Conservation (phyloP, 163 green algal genomes). For the Chlamydomonas reinhardtii region DNA sequence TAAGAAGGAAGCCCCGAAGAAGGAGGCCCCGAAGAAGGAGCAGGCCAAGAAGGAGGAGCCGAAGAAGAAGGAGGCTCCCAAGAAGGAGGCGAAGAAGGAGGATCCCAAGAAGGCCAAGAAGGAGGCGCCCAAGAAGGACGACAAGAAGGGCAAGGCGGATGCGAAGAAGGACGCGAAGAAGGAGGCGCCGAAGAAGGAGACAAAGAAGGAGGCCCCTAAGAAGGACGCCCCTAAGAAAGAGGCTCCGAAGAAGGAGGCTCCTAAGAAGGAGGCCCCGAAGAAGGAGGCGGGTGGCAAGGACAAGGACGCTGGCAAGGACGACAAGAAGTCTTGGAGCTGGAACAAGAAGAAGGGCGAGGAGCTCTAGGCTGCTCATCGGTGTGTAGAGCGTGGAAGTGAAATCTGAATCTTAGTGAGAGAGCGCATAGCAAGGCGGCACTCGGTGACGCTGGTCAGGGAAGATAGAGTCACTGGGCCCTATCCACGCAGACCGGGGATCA, state of each 20-base stretch:
- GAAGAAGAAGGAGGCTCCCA: conserved; percentile 5
- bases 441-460: no score
- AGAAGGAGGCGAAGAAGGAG: background rate
- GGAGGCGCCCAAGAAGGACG: conserved; percentile 21
- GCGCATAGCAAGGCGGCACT: no score
- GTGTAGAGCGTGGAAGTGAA: no score
- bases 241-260: background rate
- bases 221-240: background rate
- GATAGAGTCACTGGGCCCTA: no score
- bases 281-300: conserved; percentile 28
- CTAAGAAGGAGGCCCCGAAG: background rate
- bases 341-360: conserved; percentile 27
- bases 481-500: no score
- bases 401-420: no score
- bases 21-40: conserved; percentile 18
- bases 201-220: background rate
- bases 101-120: conserved; percentile 20
- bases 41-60: conserved; percentile 35
- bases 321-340: background rate
- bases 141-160: background rate
- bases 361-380: no score
- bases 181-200: background rate
- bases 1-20: conserved; percentile 16
- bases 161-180: background rate
- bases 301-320: conserved; percentile 1